Evolutionary conservation across 148 eudicot genomes (phyloP), one percentile per base, ranked within the genome.

Genomic region (Agrostemma githago): DNA sequence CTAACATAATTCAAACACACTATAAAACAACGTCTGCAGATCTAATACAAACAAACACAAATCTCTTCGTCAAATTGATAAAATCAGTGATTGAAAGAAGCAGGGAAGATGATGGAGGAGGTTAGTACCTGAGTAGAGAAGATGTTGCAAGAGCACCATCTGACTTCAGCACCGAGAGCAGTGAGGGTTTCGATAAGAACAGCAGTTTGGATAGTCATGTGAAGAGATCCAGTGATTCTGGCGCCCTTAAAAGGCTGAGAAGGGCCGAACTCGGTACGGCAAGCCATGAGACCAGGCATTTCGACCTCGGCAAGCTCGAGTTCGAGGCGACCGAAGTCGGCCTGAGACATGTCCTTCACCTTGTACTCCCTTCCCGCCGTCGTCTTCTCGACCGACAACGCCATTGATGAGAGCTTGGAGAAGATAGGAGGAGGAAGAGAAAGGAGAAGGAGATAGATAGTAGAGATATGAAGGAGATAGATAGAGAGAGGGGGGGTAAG

Each of bases 101-200:
- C 2, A 3, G 11, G 11, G 53, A 48, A 10, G 53, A 5, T 46
- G 2, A 46, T 46, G 10, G 10, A 11, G 10, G 6, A 7, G 2
- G 54, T 10, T 60, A 3, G 21, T 76, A 84, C 87, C 87, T 84
- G 87, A 63, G 97, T 95, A 63, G 98, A 95, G 90, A 95, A 95
- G 81, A 95, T 95, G 85, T 95, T 95, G 88, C 98, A 95, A 9
- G 97, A 92, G 75, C 97, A 95, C 98, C 98, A 95, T 6, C 98
- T 78, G 20, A 95, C 98, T 74, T 95, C 98, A 44, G 98, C 98
- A 20, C 98, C 97, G 5, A 94, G 81, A 5, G 98, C 90, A 34
- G 98, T 92, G 6, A 94, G 85, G 70, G 98, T 94, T 39, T 94
- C 98, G 75, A 94, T 94, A 74, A 94, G 83, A 26, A 95, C 98